Evolutionary conservation across 768 basidiomycete species (phyloP).

Genomic region (Baorangia bicolor): DNA sequence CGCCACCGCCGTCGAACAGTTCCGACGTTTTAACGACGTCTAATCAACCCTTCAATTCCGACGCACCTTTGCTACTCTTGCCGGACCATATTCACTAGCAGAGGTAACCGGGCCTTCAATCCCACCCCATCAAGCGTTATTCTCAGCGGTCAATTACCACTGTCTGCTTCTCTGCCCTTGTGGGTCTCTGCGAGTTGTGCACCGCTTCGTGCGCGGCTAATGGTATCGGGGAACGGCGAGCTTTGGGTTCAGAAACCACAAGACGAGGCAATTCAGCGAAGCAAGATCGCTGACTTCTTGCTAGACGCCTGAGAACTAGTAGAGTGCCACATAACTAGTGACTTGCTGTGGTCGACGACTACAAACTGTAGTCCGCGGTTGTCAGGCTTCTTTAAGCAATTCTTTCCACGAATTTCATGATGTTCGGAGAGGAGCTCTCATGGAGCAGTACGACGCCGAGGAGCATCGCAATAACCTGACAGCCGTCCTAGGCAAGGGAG

Average conservation of each 20-base stretch:
- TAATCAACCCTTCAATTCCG: slow-evolving; percentile 31
- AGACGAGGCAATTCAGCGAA: slow-evolving; percentile 37
- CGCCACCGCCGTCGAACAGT: not conserved
- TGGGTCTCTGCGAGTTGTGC: slow-evolving; percentile 34
- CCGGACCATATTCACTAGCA: slow-evolving; percentile 58
- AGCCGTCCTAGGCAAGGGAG: slow-evolving; percentile 43
- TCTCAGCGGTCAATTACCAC: slow-evolving; percentile 8
- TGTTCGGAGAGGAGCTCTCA: slow-evolving; percentile 29
- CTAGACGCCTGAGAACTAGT: slow-evolving; percentile 28
- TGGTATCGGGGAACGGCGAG: slow-evolving; percentile 21
- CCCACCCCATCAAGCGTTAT: slow-evolving; percentile 1
- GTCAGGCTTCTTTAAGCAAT: not conserved
- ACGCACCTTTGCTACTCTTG: slow-evolving; percentile 61
- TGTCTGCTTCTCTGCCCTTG: slow-evolving; percentile 20
- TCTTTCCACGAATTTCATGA: slow-evolving; percentile 7
- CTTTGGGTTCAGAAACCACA: slow-evolving; percentile 33
- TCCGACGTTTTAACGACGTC: not conserved
- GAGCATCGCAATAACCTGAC: slow-evolving; percentile 17
- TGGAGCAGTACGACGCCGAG: slow-evolving; percentile 22
- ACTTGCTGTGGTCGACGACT: slow-evolving; percentile 29
- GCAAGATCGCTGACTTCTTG: slow-evolving; percentile 39
- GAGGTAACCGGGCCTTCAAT: slow-evolving; percentile 44
- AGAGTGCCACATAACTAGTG: not conserved
- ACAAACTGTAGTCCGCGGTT: slow-evolving; percentile 22
- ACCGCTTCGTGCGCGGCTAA: not conserved